Evolutionary conservation across 148 eudicot genomes (phyloP).

Genomic region (Rhododendron simsii): DNA sequence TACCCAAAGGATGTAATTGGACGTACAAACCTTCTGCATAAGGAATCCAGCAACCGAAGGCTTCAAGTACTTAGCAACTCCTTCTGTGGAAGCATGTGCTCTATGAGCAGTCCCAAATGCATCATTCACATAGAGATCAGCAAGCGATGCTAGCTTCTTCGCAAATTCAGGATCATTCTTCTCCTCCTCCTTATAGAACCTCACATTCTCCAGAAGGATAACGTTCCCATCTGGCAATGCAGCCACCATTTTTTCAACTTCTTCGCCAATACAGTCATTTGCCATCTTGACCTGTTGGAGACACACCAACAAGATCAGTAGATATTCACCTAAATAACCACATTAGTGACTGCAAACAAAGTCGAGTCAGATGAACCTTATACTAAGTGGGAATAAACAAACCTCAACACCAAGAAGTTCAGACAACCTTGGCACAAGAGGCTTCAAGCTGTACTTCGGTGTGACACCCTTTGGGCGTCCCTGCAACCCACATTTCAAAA

Average conservation of each 20-base stretch:
- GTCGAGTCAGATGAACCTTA: not conserved
- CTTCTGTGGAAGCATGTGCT: slow-evolving; percentile 86
- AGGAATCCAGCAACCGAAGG: slow-evolving; percentile 89
- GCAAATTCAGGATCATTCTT: slow-evolving; percentile 90
- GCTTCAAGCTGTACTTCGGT: slow-evolving; percentile 74
- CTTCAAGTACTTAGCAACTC: slow-evolving; percentile 72
- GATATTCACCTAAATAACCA: not conserved
- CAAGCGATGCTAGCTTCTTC: slow-evolving; percentile 74
- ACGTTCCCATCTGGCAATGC: slow-evolving; percentile 74
- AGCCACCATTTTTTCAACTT: slow-evolving; percentile 67
- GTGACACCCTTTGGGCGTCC: slow-evolving; percentile 83
- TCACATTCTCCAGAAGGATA: slow-evolving; percentile 77
- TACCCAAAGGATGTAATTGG: not conserved
- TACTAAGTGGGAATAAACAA: not conserved
- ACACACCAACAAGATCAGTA: not conserved
- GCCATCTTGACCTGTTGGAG: slow-evolving; percentile 62
- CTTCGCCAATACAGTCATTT: slow-evolving; percentile 72
- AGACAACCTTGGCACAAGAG: slow-evolving; percentile 71
- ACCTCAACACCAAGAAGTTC: slow-evolving; percentile 67
- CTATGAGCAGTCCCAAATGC: slow-evolving; percentile 84
- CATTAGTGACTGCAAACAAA: not conserved
- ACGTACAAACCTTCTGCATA: slow-evolving; percentile 68
- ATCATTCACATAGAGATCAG: slow-evolving; percentile 86
- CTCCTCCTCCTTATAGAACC: slow-evolving; percentile 90
- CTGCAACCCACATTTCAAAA: slow-evolving; percentile 23